Evolutionary conservation across 805 yeast genomes (phyloP).

Genomic region (Candida nemodendra): DNA sequence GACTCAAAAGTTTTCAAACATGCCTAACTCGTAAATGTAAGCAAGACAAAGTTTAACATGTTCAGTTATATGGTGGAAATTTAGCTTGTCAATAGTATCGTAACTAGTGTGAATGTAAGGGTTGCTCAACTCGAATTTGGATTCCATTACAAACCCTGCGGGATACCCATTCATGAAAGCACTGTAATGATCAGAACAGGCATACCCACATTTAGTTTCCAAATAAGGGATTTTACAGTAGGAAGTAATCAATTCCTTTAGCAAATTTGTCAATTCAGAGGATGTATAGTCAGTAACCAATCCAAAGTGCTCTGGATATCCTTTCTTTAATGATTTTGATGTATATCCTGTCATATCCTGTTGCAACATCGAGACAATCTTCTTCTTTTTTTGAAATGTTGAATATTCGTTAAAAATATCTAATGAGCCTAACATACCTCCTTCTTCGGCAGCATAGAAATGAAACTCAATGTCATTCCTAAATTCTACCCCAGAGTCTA

Average conservation of each 20-base stretch:
- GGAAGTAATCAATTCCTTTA: constrained; percentile 56
- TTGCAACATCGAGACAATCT: constrained; percentile 83
- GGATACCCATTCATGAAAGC: constrained; percentile 85
- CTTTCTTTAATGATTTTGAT: constrained; percentile 46
- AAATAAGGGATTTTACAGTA: constrained; percentile 69
- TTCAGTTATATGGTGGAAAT: constrained; percentile 75
- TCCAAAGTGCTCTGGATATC: constrained; percentile 69
- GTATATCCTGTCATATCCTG: constrained; percentile 93
- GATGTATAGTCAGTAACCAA: constrained; percentile 71
- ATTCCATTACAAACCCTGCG: constrained; percentile 77
- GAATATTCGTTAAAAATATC: constrained; percentile 65
- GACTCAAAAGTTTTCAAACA: background rate
- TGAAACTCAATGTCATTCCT: constrained; percentile 84
- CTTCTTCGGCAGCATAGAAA: constrained; percentile 93
- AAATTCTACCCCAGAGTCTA: constrained; percentile 12
- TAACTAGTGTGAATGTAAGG: constrained; percentile 71
- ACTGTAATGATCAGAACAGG: constrained; percentile 91
- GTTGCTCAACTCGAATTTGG: constrained; percentile 60
- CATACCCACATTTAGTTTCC: constrained; percentile 84
- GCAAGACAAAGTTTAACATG: constrained; percentile 78
- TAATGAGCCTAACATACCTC: constrained; percentile 81
- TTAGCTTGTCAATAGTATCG: constrained; percentile 81
- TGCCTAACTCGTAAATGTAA: constrained; percentile 61
- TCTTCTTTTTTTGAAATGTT: constrained; percentile 35
- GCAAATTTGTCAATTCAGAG: constrained; percentile 51